Conservation (phyloP, 371 early-diverging fungal genomes). For the Mortierella sp. region DNA sequence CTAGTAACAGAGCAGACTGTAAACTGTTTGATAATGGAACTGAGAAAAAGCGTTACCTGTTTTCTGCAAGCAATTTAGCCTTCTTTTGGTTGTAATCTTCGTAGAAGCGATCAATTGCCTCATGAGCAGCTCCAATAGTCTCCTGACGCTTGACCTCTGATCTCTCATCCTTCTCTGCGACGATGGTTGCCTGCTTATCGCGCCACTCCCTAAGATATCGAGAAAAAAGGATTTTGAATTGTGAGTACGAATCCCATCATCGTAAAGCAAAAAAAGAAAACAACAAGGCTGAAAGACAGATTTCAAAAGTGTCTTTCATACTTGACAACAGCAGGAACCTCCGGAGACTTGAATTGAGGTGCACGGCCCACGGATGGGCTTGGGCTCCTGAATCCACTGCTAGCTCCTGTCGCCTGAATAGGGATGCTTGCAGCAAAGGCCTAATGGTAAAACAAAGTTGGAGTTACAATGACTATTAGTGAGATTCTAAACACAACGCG, state of each 20-base stretch:
- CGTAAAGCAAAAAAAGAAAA: background rate
- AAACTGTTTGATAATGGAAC: background rate
- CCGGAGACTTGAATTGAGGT: constrained; percentile 58
- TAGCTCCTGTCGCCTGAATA: constrained; percentile 46
- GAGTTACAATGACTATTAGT: background rate
- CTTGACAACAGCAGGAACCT: constrained; percentile 73
- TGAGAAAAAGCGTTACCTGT: constrained; percentile 68
- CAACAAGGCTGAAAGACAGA: background rate
- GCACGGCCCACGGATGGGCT: constrained; percentile 26
- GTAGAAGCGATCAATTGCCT: constrained; percentile 91
- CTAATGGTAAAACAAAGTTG: constrained; percentile 10
- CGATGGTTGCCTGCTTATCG: constrained; percentile 76
- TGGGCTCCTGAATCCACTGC: constrained; percentile 42
- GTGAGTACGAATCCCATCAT: background rate
- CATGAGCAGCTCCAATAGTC: constrained; percentile 79
- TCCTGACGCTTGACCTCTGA: constrained; percentile 78
- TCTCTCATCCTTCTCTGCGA: constrained; percentile 84
- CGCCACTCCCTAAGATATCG: constrained; percentile 79
- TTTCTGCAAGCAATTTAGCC: constrained; percentile 79
- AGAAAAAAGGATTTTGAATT: background rate
- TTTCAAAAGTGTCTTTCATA: constrained; percentile 34
- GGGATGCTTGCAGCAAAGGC: constrained; percentile 46
- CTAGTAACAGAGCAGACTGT: no score
- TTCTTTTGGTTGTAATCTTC: constrained; percentile 96
- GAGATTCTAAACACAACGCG: constrained; percentile 2